phyloP scores from a whole-genome alignment of 2,329 filamentous ascomycete genomes.

The Paecilomyces variotii region DNA sequence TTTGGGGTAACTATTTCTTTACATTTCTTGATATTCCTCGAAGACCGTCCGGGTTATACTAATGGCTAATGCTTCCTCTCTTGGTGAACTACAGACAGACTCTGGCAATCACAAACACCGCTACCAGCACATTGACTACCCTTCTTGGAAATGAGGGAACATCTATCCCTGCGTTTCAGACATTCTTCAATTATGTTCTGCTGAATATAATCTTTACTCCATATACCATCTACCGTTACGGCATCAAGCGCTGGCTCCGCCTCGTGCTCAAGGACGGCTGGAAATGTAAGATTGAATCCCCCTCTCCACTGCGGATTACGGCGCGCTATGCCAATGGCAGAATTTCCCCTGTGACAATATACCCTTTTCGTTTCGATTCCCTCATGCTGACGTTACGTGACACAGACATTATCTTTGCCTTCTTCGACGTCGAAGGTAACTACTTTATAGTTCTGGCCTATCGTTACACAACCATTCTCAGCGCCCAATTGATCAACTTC shows the following conservation, averaged over 20 bases:
- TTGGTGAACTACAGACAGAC: slow-evolving; percentile 50
- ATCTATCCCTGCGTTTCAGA: slow-evolving; percentile 90
- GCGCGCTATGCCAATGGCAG: not conserved
- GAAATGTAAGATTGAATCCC: slow-evolving; percentile 53
- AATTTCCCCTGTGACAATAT: not conserved
- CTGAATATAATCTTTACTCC: slow-evolving; percentile 74
- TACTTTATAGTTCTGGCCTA: slow-evolving; percentile 97
- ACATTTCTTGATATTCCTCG: slow-evolving; percentile 14
- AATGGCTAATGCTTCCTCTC: slow-evolving; percentile 7
- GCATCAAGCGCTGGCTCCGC: slow-evolving; percentile 59
- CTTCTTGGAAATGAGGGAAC: slow-evolving; percentile 62
- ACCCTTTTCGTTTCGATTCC: not conserved
- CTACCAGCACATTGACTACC: slow-evolving; percentile 81
- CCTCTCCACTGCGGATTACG: not conserved
- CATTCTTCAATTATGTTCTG: slow-evolving; percentile 87
- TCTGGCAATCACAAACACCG: slow-evolving; percentile 81
- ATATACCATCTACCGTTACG: slow-evolving; percentile 71
- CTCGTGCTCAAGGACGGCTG: slow-evolving; percentile 67
- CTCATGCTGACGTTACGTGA: not conserved
- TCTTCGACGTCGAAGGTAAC: slow-evolving; percentile 92
- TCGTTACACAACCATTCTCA: slow-evolving; percentile 82
- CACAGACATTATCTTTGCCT: slow-evolving; percentile 71
- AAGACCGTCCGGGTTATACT: not conserved
- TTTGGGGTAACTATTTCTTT: slow-evolving; percentile 49
- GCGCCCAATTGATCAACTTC: slow-evolving; percentile 94